Base-by-base conservation (phyloP, 192 early-diverging fungal species). In the Rhizophagus sp. region DNA sequence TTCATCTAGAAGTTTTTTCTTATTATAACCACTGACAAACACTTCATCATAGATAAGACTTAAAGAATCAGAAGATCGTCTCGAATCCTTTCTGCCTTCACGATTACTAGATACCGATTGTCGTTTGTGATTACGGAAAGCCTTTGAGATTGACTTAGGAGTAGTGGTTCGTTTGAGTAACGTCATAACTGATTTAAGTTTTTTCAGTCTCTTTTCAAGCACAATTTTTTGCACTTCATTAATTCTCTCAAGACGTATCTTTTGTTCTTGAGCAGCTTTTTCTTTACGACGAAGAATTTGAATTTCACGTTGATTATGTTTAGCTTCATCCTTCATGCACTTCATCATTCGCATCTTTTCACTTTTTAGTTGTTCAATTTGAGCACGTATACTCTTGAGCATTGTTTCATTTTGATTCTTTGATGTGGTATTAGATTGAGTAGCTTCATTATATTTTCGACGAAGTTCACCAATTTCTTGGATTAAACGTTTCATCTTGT, bases 291-390 rank as follows among this genome's bases (percentile, higher is more conserved):
- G 86, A 17, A 93, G 82, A 9, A 85, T 85, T 62, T 90, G 86
- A 64, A 93, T 89, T 71, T 90, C 87, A 66, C 87, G 85, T 62
- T 90, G 87, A n/a, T 87, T 85, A 25, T 84, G 80, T 19, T 85
- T 87, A 34, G 90, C 82, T 71, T 95, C 93, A 64, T 88, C 87
- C 72, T 91, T 91, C 84, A 95, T 92, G 17, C 93, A 88, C 76
- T 92, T 92, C 68, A 94, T 79, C 89, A 95, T 91, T 15, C 90
- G 85, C 19, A 90, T 76, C 82, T 96, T 96, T 81, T 96, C 95
- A 36, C 85, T 83, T 80, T 93, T 94, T 34, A 94, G 85, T 15
- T 89, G 85, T 76, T 92, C 89, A 25, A 96, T 91, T 41, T 92
- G 94, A 11, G 87, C 86, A 70, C 87, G 87, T 49, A 95, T 83